A percentile compares a stretch with the other conserved stretches of the same genome.
These are phyloP conservation scores for Saccharata proteae DNA, from an alignment of 2,329 filamentous ascomycete genomes.

Conservation along the genomic window DNA sequence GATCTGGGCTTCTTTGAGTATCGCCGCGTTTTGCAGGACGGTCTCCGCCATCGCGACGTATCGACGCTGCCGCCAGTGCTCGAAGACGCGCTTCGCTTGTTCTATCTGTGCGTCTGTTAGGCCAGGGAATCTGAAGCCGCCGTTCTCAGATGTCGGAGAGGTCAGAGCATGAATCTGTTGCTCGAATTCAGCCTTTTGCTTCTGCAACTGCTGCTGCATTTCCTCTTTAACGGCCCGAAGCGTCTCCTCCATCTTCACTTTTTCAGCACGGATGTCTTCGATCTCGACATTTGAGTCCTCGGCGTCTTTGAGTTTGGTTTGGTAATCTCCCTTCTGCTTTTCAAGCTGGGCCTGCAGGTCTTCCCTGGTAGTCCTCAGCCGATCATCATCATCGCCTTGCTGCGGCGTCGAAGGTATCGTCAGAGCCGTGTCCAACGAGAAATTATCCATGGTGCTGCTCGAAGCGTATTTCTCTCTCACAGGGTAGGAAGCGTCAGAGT, in stretches of 20 bases:
- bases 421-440: conserved; percentile 84
- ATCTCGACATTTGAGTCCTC: conserved; percentile 67
- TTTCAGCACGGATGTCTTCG: conserved; percentile 74
- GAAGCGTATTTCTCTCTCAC: conserved; percentile 92
- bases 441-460: conserved; percentile 87
- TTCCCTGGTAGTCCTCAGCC: conserved; percentile 61
- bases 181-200: conserved; percentile 76
- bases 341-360: conserved; percentile 77
- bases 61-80: conserved; percentile 70
- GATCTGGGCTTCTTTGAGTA: conserved; percentile 89
- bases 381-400: conserved; percentile 65
- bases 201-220: conserved; percentile 74
- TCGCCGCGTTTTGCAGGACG: conserved; percentile 75
- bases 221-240: conserved; percentile 69
- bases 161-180: conserved; percentile 62
- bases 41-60: conserved; percentile 92
- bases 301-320: conserved; percentile 62
- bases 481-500: conserved; percentile 79
- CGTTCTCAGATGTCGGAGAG: conserved; percentile 2
- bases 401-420: conserved; percentile 91
- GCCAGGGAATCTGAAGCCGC: conserved; percentile 25
- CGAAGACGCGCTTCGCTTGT: conserved; percentile 53
- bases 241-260: conserved; percentile 71
- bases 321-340: conserved; percentile 71
- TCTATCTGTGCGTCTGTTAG: conserved; percentile 56